Percentiles rank a stretch among this genome's conserved stretches.
Evolutionary conservation across 139 green algal genomes (phyloP).

Genomic region (Chlorella sp.): DNA sequence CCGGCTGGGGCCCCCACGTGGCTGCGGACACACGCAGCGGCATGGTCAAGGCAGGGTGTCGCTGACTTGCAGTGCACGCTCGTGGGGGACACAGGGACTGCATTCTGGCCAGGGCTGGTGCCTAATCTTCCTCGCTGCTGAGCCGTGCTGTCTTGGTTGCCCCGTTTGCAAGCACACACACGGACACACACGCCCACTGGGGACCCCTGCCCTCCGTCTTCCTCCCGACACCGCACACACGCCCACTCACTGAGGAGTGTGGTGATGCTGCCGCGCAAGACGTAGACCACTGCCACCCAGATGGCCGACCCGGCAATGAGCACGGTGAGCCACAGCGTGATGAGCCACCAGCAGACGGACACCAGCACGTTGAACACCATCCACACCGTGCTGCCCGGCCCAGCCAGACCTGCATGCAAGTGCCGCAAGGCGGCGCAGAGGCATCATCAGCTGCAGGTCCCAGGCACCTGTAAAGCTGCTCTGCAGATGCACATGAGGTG

Average conservation of each 20-base stretch:
- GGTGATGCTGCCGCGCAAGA: slow-evolving; percentile 2
- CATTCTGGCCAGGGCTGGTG: background rate
- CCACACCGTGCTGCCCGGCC: slow-evolving; percentile 1
- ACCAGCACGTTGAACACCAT: slow-evolving; percentile 10
- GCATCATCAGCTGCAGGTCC: background rate
- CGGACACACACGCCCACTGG: no score
- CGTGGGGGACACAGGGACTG: background rate
- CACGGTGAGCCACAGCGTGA: slow-evolving; percentile 7
- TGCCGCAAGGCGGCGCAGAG: background rate
- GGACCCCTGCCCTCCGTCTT: no score
- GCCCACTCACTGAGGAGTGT: background rate
- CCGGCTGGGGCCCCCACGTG: slow-evolving; percentile 1
- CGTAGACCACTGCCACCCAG: slow-evolving; percentile 3
- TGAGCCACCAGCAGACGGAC: slow-evolving; percentile 6
- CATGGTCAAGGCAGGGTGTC: background rate
- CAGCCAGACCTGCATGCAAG: slow-evolving; percentile 4
- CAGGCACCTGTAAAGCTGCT: background rate
- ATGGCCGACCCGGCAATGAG: background rate
- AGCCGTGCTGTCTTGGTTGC: background rate
- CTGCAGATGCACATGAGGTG: background rate
- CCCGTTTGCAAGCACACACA: no score
- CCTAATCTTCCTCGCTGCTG: background rate
- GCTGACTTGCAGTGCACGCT: background rate
- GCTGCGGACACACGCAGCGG: background rate
- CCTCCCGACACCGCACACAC: no score